These are phyloP conservation scores for Heliosperma pusillum DNA, from an alignment of 148 eudicot species.

Conservation along the genomic window DNA sequence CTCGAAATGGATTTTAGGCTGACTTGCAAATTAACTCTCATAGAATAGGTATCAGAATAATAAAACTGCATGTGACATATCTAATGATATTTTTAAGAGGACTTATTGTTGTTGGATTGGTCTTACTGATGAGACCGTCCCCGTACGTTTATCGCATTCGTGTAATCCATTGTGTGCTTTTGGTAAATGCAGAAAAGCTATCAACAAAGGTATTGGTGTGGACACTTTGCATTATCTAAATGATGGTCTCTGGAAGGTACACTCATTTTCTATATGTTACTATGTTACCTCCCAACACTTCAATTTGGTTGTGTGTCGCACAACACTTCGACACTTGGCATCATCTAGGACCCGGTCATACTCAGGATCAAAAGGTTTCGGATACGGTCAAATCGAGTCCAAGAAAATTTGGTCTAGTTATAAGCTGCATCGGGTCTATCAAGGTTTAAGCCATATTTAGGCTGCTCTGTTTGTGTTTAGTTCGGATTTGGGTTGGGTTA, in stretches of 20 bases:
- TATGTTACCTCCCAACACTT: neutral
- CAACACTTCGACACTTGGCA: neutral
- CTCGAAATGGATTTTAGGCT: conserved; percentile 6
- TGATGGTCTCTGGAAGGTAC: conserved; percentile 99
- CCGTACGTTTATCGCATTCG: neutral
- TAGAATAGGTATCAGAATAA: neutral
- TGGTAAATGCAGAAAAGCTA: conserved; percentile 62
- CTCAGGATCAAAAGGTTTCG: neutral
- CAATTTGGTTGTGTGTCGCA: neutral
- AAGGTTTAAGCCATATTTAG: neutral
- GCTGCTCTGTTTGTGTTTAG: too few species aligned
- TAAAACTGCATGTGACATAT: neutral
- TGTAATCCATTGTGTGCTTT: neutral
- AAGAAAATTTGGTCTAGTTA: too few species aligned
- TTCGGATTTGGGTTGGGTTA: too few species aligned
- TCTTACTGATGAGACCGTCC: neutral
- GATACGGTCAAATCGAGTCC: neutral
- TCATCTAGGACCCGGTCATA: neutral
- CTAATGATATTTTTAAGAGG: neutral
- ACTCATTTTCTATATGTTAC: neutral
- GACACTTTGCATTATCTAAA: conserved; percentile 96
- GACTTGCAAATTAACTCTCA: neutral
- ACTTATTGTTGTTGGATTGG: neutral
- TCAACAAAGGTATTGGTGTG: conserved; percentile 96
- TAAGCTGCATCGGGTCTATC: too few species aligned